Evolutionary conservation across 208 protist genomes (phyloP), one percentile per base, ranked within the genome.

Genomic region (Leptomonas pyrrhocoris): DNA sequence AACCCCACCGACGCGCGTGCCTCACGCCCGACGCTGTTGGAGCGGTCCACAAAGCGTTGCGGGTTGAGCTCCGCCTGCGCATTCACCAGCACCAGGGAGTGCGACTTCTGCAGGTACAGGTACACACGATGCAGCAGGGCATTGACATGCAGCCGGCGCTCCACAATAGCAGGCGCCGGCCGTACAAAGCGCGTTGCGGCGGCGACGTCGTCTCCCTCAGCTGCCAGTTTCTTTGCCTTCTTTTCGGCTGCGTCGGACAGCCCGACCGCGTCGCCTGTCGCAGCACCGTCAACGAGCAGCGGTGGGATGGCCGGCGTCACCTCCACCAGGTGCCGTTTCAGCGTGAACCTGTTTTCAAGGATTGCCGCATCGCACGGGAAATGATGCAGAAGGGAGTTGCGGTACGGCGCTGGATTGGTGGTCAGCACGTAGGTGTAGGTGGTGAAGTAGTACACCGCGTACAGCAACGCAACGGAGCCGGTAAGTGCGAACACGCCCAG

Each of bases 301-400:
- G 46, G 60, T 16, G n/a, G 0, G 5, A 55, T 11, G 11, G 13
- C 55, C 19, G 53, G 51, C 3, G 30, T 45, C 23, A 89, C 42
- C 31, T 79, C 59, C 1, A 90, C 43, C 23, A 81, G 75, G 16
- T 43, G 55, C 23, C 73, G 61, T 43, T 30, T 59, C 8, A 73
- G 69, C 1, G 88, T 90, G 74, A 80, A 88, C 28, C 65, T 70
- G 61, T 92, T 94, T 40, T 85, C 78, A 3, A 95, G 34, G 0
- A 95, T 68, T 12, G 80, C 84, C 57, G 88, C 85, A 50, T 95
- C 88, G 73, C 84, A 84, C 2, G 90, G 69, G 59, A 84, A 95
- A 56, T 80, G 70, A 34, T 88, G 74, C 25, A 84, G 84, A 28
- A 85, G 72, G 4, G 70, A 78, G 60, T 84, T 75, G 46, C 65